Evolutionary conservation across 148 eudicot species (phyloP), one percentile per base, ranked within the genome.

Genomic region (Agrostemma githago): DNA sequence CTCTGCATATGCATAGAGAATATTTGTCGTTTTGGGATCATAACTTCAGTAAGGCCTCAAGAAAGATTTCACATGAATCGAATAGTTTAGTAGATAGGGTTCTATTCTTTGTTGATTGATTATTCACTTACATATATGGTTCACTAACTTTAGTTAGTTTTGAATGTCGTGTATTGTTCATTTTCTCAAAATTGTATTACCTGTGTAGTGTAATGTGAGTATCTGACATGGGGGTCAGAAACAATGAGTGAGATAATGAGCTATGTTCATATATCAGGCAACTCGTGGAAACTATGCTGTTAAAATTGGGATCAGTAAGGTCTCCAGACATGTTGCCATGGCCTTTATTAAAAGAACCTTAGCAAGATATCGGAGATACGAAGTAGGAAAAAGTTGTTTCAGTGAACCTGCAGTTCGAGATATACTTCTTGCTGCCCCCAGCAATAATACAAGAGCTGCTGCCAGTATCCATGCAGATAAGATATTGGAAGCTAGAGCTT

Each of bases 301-400:
- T 73, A 91, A 78, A 83, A 74, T 78, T 57, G 92, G 90, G 66
- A 81, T 83, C 73, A 68, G 83, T 64, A 91, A 87, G 89, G 91
- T 89, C 73, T 78, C 91, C 11, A 91, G 86, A 77, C 98, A 84
- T 68, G 90, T 83, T 76, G 97, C 97, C 70, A 78, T 93, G 88
- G 88, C 90, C 68, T 91, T 89, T 84, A 88, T 84, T 42, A 89
- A 70, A 86, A 91, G 92, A 82, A 88, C 91, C 70, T 83, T 93
- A 82, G 88, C 86, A 53, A 86, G 90, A 76, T 89, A 91, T 74
- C 83, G 77, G 66, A 86, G 77, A 74, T 89, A 85, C 69, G 95
- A 89, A 43, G 77, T 84, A 21, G 89, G 95, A 56, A 84, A 76
- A 46, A 91, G 98, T 85, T 93, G 95, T 85, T 93, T 93, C 56